Base-by-base conservation (phyloP, 2,329 filamentous ascomycete genomes). In the Lasiodiplodia gonubiensis region DNA sequence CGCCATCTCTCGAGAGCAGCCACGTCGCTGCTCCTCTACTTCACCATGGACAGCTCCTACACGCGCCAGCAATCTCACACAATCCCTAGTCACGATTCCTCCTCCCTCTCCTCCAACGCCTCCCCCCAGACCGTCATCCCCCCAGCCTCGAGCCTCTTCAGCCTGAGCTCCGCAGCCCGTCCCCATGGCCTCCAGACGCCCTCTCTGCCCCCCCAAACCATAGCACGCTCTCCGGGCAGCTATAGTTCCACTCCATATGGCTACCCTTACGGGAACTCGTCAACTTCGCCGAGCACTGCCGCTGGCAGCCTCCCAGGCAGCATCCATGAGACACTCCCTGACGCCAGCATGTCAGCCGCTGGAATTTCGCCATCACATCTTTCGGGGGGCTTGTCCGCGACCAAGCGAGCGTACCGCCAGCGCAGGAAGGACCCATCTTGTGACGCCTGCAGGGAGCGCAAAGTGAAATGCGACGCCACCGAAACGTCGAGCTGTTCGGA, bases 401-500 rank as follows among this genome's bases (percentile, higher is more conserved):
- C 97, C 78, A 98, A 98, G 79, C 86, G 95, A 76, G 94, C 95
- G 2, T 99, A 98, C 81, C 89, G 95, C 27, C 95, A 99, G 78
- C 86, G 95, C 71, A 88, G 95, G 72, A 99, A 99, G 77, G 95
- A 99, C 74, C 95, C 95, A 1, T 98, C 93, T 75, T 99, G 95
- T 79, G 95, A 99, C 83, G 95, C 95, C 61, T 99, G 95, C 78
- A 88, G 95, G 69, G 95, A 99, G 76, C 85, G 88, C 55, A 90
- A 90, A 80, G 88, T 90, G 71, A 90, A 90, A 86, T 99, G 95
- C 79, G 95, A 99, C 82, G 95, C 95, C 37, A 98, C 95, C 18
- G 95, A 98, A 77, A 97, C 92, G 21, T 90, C 92, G 12, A 97
- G 94, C 80, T 99, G 95, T 79, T 97, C 95, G 1, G 95, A 99